A percentile compares a stretch with the other conserved stretches of the same genome.
These are phyloP conservation scores for Paraglomus occultum DNA, from an alignment of 192 early-diverging fungal genomes.

Conservation along the genomic window DNA sequence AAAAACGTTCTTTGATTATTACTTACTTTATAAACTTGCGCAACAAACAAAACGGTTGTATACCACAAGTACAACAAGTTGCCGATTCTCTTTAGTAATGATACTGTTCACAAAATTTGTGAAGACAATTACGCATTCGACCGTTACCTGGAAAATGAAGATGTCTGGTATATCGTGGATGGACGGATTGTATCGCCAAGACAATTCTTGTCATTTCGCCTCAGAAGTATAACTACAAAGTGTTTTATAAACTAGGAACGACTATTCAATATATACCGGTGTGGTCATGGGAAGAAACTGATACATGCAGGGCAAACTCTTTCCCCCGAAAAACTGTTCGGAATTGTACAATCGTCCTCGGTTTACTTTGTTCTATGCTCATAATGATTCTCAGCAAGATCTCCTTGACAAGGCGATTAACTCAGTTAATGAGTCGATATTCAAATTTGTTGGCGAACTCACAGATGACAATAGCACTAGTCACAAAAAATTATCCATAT, in stretches of 20 bases:
- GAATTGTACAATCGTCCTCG: neutral
- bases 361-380: neutral
- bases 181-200: conserved; percentile 4
- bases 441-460: neutral
- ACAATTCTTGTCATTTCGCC: conserved; percentile 16
- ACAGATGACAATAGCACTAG: neutral
- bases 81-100: conserved; percentile 18
- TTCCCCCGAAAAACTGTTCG: neutral
- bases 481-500: conserved; percentile 5
- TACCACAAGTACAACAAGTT: conserved; percentile 15
- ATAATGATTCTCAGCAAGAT: neutral
- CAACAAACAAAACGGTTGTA: conserved; percentile 22
- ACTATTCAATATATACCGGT: neutral
- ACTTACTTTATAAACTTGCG: conserved; percentile 13
- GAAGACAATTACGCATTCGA: neutral
- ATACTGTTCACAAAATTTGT: neutral
- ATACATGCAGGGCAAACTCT: neutral
- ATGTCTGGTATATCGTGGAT: conserved; percentile 22
- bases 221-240: neutral
- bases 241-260: neutral
- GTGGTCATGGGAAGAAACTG: conserved; percentile 5
- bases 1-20: conserved; percentile 16
- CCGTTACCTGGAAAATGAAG: neutral
- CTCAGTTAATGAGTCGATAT: neutral
- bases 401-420: conserved; percentile 4